phyloP scores from a whole-genome alignment of 306 rosid species.

The Sesbania bispinosa region DNA sequence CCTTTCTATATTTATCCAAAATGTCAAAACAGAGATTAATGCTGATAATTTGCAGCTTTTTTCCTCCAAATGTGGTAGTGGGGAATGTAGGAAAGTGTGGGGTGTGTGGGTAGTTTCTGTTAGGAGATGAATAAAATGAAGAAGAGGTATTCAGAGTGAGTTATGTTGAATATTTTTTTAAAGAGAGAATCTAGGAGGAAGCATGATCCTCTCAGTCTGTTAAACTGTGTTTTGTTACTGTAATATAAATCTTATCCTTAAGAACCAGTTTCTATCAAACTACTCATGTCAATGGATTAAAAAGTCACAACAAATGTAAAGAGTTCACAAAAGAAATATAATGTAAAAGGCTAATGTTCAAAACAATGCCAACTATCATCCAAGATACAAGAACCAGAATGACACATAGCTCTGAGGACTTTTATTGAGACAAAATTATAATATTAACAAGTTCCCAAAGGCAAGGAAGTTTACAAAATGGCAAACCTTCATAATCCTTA shows the following conservation, averaged over 20 bases:
- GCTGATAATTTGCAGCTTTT: neutral
- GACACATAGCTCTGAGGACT: neutral
- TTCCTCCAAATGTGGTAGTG: neutral
- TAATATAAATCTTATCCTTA: neutral
- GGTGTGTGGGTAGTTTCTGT: neutral
- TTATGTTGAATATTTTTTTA: neutral
- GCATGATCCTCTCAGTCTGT: neutral
- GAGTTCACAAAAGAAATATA: neutral
- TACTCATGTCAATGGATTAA: neutral
- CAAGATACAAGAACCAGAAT: neutral
- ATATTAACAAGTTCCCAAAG: neutral
- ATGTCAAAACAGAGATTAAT: neutral
- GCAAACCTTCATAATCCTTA: conserved; percentile 74
- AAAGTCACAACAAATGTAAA: neutral
- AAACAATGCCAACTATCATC: neutral
- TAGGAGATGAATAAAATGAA: no score
- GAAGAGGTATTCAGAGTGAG: no score
- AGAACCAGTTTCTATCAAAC: neutral
- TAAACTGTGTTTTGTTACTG: no score
- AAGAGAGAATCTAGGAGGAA: neutral
- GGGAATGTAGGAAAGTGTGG: no score
- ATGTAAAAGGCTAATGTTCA: neutral
- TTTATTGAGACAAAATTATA: neutral
- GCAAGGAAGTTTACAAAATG: neutral
- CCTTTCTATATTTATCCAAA: no score